phyloP scores from a whole-genome alignment of 2,329 filamentous ascomycete genomes.

The Pestalotiopsis fici region DNA sequence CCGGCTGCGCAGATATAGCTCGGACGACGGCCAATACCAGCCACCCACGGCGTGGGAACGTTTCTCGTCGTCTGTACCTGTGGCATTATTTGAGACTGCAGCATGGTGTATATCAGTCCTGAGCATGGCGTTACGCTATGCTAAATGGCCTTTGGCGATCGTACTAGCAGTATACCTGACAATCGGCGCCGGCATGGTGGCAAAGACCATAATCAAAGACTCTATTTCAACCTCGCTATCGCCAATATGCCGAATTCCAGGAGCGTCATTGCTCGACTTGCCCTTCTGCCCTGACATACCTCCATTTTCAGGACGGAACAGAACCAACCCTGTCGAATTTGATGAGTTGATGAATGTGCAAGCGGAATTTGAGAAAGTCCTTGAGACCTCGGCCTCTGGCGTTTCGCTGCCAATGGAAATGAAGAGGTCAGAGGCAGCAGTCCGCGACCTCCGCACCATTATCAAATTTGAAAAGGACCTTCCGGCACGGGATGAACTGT shows the following conservation, averaged over 20 bases:
- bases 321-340: slow-evolving; percentile 58
- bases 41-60: slow-evolving; percentile 27
- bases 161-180: slow-evolving; percentile 63
- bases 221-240: slow-evolving; percentile 64
- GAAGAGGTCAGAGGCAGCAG: slow-evolving; percentile 73
- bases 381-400: slow-evolving; percentile 66
- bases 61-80: slow-evolving; percentile 36
- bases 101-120: slow-evolving; percentile 58
- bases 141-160: slow-evolving; percentile 66
- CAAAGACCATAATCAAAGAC: slow-evolving; percentile 62
- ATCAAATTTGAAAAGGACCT: slow-evolving; percentile 68
- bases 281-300: slow-evolving; percentile 58
- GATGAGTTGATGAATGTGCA: slow-evolving; percentile 75
- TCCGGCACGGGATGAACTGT: slow-evolving; percentile 68
- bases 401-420: slow-evolving; percentile 74
- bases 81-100: slow-evolving; percentile 38
- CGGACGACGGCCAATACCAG: slow-evolving; percentile 14
- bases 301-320: slow-evolving; percentile 23
- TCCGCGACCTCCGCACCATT: slow-evolving; percentile 73
- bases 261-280: slow-evolving; percentile 59
- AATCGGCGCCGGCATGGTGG: slow-evolving; percentile 58
- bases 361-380: slow-evolving; percentile 73
- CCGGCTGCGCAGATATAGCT: slow-evolving; percentile 3
- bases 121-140: slow-evolving; percentile 58
- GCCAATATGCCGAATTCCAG: slow-evolving; percentile 71